Percentiles rank a stretch among this genome's conserved stretches.
These are phyloP conservation scores for Suillus fuscotomentosus DNA, from an alignment of 768 basidiomycete genomes.

Conservation along the genomic window DNA sequence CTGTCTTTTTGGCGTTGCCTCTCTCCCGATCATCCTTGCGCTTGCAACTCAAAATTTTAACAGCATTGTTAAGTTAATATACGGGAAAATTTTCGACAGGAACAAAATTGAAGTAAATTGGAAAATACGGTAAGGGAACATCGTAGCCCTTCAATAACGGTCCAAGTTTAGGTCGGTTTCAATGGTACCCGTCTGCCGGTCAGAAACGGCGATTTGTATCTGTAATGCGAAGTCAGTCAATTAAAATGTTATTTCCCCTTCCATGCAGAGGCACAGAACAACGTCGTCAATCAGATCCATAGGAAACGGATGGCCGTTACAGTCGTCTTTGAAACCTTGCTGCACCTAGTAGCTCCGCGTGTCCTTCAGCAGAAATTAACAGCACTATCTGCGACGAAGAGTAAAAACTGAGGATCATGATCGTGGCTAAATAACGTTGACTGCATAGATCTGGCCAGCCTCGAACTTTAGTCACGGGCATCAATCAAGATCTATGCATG, in stretches of 20 bases:
- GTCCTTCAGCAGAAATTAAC: not conserved
- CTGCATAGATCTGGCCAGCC: not conserved
- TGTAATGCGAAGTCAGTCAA: not conserved
- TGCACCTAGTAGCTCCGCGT: not conserved
- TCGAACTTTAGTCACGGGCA: not conserved
- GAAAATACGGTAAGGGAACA: constrained; percentile 66
- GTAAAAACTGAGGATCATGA: not conserved
- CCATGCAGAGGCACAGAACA: not conserved
- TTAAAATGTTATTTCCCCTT: not conserved
- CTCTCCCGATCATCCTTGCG: constrained; percentile 92
- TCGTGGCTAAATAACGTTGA: not conserved
- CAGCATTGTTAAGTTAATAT: constrained; percentile 80
- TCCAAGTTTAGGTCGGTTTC: not conserved
- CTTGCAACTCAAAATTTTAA: constrained; percentile 86
- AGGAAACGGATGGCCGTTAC: not conserved
- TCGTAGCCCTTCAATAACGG: constrained; percentile 9
- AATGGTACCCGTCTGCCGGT: not conserved
- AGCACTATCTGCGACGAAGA: not conserved
- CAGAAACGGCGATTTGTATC: not conserved
- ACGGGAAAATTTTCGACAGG: constrained; percentile 38
- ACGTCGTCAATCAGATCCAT: not conserved
- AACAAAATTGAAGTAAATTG: constrained; percentile 82
- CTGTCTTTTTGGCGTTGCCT: constrained; percentile 95
- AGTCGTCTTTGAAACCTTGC: not conserved
- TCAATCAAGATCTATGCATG: not conserved